Conservation (phyloP, 2,329 filamentous ascomycete species). For the Phyllosticta citriasiana region DNA sequence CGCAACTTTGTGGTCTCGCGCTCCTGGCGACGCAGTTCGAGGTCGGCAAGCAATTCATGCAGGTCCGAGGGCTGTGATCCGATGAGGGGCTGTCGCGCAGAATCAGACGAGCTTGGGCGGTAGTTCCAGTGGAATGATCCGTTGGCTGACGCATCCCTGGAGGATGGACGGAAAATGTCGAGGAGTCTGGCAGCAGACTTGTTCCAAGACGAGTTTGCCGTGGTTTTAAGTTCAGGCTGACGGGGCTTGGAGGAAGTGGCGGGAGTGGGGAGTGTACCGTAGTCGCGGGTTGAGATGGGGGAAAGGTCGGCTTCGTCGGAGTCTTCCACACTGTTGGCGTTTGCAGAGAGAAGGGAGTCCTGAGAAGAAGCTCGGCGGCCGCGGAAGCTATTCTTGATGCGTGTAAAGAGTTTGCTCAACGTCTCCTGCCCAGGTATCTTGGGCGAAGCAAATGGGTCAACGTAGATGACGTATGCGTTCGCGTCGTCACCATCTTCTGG, state of each 20-base stretch:
- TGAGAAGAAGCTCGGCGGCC: slow-evolving; percentile 13
- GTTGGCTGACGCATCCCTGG: not conserved
- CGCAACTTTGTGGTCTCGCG: slow-evolving; percentile 26
- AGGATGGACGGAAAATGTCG: slow-evolving; percentile 4
- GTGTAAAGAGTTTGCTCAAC: slow-evolving; percentile 42
- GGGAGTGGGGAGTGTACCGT: slow-evolving; percentile 3
- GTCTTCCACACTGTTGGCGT: slow-evolving; percentile 12
- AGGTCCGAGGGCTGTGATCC: slow-evolving; percentile 1
- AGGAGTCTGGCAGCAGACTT: not conserved
- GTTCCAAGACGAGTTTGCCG: slow-evolving; percentile 16
- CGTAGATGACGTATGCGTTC: slow-evolving; percentile 58
- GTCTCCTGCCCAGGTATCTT: slow-evolving; percentile 55
- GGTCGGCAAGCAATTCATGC: slow-evolving; percentile 3
- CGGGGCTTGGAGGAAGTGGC: slow-evolving; percentile 10
- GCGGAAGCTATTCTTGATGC: slow-evolving; percentile 20
- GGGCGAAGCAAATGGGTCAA: slow-evolving; percentile 55
- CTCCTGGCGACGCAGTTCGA: slow-evolving; percentile 21
- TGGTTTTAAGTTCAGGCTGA: slow-evolving; percentile 15
- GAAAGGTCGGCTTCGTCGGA: slow-evolving; percentile 16
- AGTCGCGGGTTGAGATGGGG: slow-evolving; percentile 20
- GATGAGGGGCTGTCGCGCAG: not conserved
- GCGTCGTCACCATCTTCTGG: slow-evolving; percentile 57
- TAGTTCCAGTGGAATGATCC: not conserved
- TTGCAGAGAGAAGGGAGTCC: slow-evolving; percentile 23
- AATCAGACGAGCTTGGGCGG: not conserved